Evolutionary conservation across 164 flowering plant species (phyloP).

Genomic region (Stephania cephalantha): DNA sequence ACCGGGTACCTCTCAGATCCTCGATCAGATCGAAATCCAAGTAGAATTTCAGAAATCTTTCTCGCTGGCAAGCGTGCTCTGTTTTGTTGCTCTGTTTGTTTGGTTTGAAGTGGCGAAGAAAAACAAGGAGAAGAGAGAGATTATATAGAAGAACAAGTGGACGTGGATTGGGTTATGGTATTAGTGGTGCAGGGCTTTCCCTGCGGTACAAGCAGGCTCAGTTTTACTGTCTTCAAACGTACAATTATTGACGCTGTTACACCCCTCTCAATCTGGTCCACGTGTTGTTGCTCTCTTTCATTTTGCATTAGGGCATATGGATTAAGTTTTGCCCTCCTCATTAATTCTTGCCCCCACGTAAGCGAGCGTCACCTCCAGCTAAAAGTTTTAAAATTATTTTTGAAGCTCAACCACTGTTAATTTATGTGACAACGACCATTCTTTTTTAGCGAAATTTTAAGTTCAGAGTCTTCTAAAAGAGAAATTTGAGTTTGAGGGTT

Average conservation of each 20-base stretch:
- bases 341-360: no score
- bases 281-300: no score
- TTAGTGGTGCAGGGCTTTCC: neutral
- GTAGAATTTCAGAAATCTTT: neutral
- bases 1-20: neutral
- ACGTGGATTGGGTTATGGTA: neutral
- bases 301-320: no score
- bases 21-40: neutral
- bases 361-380: no score
- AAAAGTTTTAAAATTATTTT: no score
- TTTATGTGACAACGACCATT: no score
- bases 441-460: no score
- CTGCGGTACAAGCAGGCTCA: neutral
- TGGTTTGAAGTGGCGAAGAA: neutral
- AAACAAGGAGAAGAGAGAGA: neutral
- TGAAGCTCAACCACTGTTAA: no score
- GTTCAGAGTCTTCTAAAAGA: no score
- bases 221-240: neutral
- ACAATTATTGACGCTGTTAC: neutral
- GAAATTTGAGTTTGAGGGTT: no score
- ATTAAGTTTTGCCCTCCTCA: no score
- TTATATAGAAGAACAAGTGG: conserved; percentile 9
- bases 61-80: neutral
- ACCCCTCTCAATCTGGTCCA: neutral
- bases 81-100: neutral